Base-by-base conservation (phyloP, 768 basidiomycete genomes). In the Leccinum rimulosum region DNA sequence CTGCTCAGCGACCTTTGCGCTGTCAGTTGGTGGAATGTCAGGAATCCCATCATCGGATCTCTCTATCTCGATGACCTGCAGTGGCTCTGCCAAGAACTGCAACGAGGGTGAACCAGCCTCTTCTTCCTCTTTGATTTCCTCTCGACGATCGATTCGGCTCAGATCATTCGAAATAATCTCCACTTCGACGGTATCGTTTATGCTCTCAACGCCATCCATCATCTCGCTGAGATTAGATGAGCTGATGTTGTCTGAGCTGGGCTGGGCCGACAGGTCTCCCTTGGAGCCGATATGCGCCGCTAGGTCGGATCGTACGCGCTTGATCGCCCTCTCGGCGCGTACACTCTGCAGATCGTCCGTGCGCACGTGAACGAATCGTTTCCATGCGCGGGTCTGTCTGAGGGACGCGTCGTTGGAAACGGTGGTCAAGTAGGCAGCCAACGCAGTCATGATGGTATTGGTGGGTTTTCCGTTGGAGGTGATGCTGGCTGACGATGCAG, bases 311-410 rank as follows among this genome's bases (percentile, higher is more conserved):
- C 91, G 79, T 19, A 92, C 90, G 30, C 91, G 85, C 76, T 93
- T 93, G 74, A 95, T 89, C 4, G 93, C 89, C 62, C 91, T 81
- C 76, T 95, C 92, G 43, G 90, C 86, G 48, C 93, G 85, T 6
- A 87, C 87, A 65, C 91, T 93, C 76, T 95, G 87, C 53, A 95
- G 74, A 72, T 96, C 94, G 67, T 95, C 93, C 3, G 86, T 88
- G 57, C 93, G 82, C 8, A 94, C 91, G 50, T 86, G 80, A 56
- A 95, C 88, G 66, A 96, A 96, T 15, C 88, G 84, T 68, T 88
- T 89, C 93, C 93, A 96, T 2, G 84, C 77, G 48, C 86, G 82
- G 19, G 85, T 77, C 56, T 82, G 80, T 36, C 90, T 84, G 45
- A 95, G 70, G 4, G 76, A 69, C 4, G 81, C 74, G 47, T 85